Evolutionary conservation across 2,329 filamentous ascomycete genomes (phyloP).

Genomic region (Fusarium nisikadoi): DNA sequence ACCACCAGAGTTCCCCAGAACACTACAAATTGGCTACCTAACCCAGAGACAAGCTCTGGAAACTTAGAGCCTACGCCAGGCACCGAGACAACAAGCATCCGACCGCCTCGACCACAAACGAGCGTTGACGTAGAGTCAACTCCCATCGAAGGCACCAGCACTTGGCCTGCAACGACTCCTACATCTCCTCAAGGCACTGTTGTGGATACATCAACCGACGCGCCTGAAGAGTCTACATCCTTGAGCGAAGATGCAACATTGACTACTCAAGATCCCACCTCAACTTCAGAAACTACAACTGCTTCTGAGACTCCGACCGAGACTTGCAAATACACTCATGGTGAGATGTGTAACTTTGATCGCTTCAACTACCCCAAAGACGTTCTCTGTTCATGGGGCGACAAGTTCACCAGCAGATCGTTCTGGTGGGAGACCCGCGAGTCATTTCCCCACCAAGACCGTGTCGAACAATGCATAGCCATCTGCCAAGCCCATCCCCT

Average conservation of each 20-base stretch:
- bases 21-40: not conserved
- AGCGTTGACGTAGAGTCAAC: not conserved
- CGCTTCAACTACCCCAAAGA: not conserved
- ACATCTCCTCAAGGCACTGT: not conserved
- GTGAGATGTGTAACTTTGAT: not conserved
- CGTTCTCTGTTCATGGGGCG: not conserved
- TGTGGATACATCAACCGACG: not conserved
- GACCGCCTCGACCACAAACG: not conserved
- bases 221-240: not conserved
- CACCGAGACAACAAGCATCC: not conserved
- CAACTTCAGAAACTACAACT: not conserved
- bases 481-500: not conserved
- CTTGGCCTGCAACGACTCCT: not conserved
- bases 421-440: not conserved
- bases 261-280: not conserved
- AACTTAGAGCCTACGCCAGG: not conserved
- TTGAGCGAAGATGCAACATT: not conserved
- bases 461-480: not conserved
- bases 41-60: not conserved
- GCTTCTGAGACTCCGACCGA: not conserved
- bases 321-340: constrained; percentile 1
- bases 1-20: not conserved
- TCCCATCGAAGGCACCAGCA: not conserved
- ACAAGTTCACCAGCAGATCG: not conserved
- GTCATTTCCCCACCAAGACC: constrained; percentile 1